Percentiles rank a stretch among this genome's conserved stretches.
Conservation (phyloP, 1,139 yeast genomes). For the Zygosaccharomyces pseudobailii region DNA sequence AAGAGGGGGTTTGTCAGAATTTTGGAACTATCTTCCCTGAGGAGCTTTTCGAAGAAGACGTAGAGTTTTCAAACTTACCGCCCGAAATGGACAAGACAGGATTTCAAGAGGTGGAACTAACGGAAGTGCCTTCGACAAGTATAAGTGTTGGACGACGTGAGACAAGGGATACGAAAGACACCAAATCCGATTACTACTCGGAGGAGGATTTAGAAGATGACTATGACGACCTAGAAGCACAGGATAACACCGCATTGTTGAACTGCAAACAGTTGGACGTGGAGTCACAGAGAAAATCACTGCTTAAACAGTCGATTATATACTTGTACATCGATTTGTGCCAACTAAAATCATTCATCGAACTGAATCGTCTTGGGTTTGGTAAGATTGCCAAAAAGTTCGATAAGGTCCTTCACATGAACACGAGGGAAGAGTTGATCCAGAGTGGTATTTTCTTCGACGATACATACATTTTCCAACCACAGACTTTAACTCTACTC, state of each 20-base stretch:
- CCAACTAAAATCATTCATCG: constrained; percentile 62
- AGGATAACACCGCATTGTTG: constrained; percentile 37
- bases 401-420: constrained; percentile 54
- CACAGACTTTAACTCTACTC: constrained; percentile 41
- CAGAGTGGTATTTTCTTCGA: constrained; percentile 42
- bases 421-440: constrained; percentile 43
- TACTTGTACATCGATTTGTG: constrained; percentile 56
- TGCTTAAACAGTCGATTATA: constrained; percentile 52
- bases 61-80: constrained; percentile 1
- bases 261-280: constrained; percentile 36
- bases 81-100: constrained; percentile 3
- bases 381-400: constrained; percentile 65
- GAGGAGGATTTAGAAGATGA: constrained; percentile 33
- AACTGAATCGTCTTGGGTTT: constrained; percentile 63
- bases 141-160: constrained; percentile 3
- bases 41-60: constrained; percentile 3
- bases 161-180: constrained; percentile 9
- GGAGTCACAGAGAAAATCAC: constrained; percentile 42
- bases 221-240: constrained; percentile 29
- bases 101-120: constrained; percentile 2
- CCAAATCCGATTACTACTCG: constrained; percentile 18
- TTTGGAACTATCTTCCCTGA: constrained; percentile 6
- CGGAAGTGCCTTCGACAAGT: constrained; percentile 6
- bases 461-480: constrained; percentile 45
- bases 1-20: constrained; percentile 20